These are phyloP conservation scores for Phytopythium delawarense DNA, from an alignment of 352 stramenopile species.

Conservation along the genomic window DNA sequence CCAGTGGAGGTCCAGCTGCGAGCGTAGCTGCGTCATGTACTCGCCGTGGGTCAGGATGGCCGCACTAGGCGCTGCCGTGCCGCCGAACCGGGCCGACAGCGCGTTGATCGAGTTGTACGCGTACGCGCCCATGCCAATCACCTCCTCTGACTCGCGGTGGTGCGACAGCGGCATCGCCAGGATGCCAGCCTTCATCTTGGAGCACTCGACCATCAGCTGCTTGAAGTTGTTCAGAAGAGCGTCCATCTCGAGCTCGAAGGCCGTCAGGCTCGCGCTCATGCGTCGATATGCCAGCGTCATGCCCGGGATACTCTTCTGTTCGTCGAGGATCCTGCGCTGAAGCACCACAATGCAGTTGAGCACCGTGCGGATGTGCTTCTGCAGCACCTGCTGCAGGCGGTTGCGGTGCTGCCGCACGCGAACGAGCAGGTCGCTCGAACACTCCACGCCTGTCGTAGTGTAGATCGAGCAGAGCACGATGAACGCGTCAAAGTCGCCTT, in stretches of 20 bases:
- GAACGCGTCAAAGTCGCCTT: slow-evolving; percentile 80
- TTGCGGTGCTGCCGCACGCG: slow-evolving; percentile 69
- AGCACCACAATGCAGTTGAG: slow-evolving; percentile 71
- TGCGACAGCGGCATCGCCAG: slow-evolving; percentile 70
- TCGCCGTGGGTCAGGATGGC: slow-evolving; percentile 79
- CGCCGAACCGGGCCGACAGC: slow-evolving; percentile 66
- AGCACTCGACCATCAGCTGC: slow-evolving; percentile 69
- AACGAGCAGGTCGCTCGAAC: slow-evolving; percentile 64
- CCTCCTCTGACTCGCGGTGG: slow-evolving; percentile 63
- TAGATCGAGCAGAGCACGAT: slow-evolving; percentile 88
- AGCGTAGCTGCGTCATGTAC: slow-evolving; percentile 86
- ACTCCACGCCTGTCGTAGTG: slow-evolving; percentile 50
- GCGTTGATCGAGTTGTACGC: slow-evolving; percentile 84
- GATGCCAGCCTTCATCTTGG: slow-evolving; percentile 80
- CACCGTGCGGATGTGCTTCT: slow-evolving; percentile 68
- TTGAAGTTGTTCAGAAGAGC: slow-evolving; percentile 63
- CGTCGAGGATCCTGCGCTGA: slow-evolving; percentile 67
- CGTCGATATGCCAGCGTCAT: slow-evolving; percentile 76
- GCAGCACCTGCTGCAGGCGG: slow-evolving; percentile 60
- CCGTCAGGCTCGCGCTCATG: slow-evolving; percentile 43
- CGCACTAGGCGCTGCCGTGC: slow-evolving; percentile 44
- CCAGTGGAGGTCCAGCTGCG: slow-evolving; percentile 84
- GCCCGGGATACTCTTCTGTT: slow-evolving; percentile 73
- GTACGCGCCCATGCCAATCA: slow-evolving; percentile 58
- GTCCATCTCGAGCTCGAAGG: slow-evolving; percentile 73